These are phyloP conservation scores for Neophaeococcomyces mojaviensis DNA, from an alignment of 2,329 filamentous ascomycete species.

Conservation along the genomic window DNA sequence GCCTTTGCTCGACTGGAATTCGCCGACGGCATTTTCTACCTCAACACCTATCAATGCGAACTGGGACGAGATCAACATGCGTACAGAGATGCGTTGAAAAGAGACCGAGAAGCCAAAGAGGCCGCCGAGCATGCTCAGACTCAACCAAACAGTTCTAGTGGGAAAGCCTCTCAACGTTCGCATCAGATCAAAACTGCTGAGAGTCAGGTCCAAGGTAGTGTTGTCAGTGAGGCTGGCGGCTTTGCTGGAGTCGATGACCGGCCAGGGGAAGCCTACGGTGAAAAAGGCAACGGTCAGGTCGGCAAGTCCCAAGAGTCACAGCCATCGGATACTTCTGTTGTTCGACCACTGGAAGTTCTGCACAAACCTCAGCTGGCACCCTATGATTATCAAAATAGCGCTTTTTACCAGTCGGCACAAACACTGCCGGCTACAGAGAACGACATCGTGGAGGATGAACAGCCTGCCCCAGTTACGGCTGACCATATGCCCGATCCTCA, in stretches of 20 bases:
- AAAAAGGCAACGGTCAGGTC: slow-evolving; percentile 7
- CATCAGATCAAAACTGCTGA: slow-evolving; percentile 38
- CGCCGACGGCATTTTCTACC: slow-evolving; percentile 58
- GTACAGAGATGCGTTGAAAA: slow-evolving; percentile 39
- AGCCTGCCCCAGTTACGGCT: slow-evolving; percentile 22
- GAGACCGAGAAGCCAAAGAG: slow-evolving; percentile 29
- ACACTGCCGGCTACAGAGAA: slow-evolving; percentile 10
- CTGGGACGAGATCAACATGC: slow-evolving; percentile 55
- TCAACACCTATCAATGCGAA: slow-evolving; percentile 55
- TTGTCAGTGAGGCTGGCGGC: slow-evolving; percentile 50
- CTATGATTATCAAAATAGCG: slow-evolving; percentile 21
- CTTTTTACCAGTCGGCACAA: slow-evolving; percentile 17
- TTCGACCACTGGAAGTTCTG: slow-evolving; percentile 21
- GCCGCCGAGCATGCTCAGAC: slow-evolving; percentile 26
- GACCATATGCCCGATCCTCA: slow-evolving; percentile 23
- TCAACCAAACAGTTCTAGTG: slow-evolving; percentile 40
- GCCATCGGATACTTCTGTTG: slow-evolving; percentile 16
- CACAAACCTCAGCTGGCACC: slow-evolving; percentile 20
- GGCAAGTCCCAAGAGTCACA: slow-evolving; percentile 18
- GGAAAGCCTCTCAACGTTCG: slow-evolving; percentile 37
- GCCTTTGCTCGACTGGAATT: slow-evolving; percentile 60
- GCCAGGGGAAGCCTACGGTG: slow-evolving; percentile 10
- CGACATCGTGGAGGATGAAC: slow-evolving; percentile 17
- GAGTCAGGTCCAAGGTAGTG: slow-evolving; percentile 40
- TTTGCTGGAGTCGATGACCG: slow-evolving; percentile 30